Evolutionary conservation across 1,284 basidiomycete genomes (phyloP).

Genomic region (Violaceomyces palustris): DNA sequence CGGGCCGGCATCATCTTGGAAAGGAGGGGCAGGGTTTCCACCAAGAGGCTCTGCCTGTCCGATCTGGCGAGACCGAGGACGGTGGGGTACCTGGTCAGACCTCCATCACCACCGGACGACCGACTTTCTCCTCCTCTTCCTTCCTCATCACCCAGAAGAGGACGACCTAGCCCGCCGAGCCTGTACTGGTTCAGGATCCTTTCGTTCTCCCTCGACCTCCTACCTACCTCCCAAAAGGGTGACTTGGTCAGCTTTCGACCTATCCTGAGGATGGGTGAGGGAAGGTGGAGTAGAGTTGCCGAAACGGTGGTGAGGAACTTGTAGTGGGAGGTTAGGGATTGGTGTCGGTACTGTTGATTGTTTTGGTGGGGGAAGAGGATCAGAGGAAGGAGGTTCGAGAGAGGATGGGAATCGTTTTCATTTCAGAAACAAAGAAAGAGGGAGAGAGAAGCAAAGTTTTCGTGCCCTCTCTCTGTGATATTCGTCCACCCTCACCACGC

Average conservation of each 20-base stretch:
- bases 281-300: constrained; percentile 74
- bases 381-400: constrained; percentile 7
- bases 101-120: background rate
- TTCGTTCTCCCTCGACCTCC: constrained; percentile 49
- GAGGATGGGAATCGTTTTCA: constrained; percentile 7
- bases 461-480: no score
- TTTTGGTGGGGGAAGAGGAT: no score
- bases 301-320: constrained; percentile 74
- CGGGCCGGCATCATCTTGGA: constrained; percentile 10
- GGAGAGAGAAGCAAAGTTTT: no score
- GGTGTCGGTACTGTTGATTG: constrained; percentile 63
- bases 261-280: constrained; percentile 70
- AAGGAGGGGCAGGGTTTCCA: constrained; percentile 21
- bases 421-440: no score
- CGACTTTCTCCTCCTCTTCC: no score
- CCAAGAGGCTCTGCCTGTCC: constrained; percentile 8
- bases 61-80: background rate
- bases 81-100: background rate
- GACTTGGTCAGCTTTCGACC: constrained; percentile 66
- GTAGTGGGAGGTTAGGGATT: constrained; percentile 67
- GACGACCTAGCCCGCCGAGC: background rate
- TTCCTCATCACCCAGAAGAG: background rate
- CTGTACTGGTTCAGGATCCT: constrained; percentile 48
- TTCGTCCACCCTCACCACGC: no score
- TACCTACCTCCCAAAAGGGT: constrained; percentile 56